Evolutionary conservation across 805 yeast genomes (phyloP).

Genomic region (Ogataea ganodermae): DNA sequence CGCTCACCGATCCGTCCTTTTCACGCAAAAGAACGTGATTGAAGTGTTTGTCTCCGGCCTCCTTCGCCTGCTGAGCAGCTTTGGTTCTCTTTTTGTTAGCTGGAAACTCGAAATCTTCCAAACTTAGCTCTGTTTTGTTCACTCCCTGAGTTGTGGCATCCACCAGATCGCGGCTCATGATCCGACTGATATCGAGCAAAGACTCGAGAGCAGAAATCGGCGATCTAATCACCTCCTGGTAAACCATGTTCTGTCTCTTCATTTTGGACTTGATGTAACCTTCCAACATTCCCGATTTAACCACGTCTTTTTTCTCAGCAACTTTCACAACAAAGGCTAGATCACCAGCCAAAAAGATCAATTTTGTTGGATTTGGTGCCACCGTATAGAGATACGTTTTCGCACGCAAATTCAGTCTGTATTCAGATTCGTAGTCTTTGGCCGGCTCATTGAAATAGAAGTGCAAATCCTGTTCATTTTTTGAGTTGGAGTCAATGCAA

Average conservation of each 20-base stretch:
- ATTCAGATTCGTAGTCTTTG: conserved; percentile 38
- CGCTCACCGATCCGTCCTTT: conserved; percentile 33
- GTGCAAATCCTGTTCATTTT: conserved; percentile 24
- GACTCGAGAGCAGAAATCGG: conserved; percentile 34
- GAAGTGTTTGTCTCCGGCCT: conserved; percentile 35
- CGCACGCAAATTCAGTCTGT: conserved; percentile 40
- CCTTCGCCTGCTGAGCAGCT: conserved; percentile 35
- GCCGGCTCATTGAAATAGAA: conserved; percentile 33
- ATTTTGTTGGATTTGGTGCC: conserved; percentile 47
- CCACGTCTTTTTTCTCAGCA: conserved; percentile 33
- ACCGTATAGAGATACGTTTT: conserved; percentile 45
- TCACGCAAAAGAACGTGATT: conserved; percentile 34
- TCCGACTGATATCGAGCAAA: conserved; percentile 29
- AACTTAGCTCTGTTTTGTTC: conserved; percentile 21
- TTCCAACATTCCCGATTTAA: conserved; percentile 38
- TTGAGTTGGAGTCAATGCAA: conserved; percentile 34
- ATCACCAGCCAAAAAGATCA: conserved; percentile 45
- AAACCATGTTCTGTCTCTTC: conserved; percentile 21
- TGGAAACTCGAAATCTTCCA: conserved; percentile 30
- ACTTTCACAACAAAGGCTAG: conserved; percentile 41
- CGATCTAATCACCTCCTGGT: conserved; percentile 33
- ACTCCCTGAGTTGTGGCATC: conserved; percentile 27
- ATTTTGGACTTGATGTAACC: conserved; percentile 36
- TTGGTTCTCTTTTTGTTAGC: conserved; percentile 32
- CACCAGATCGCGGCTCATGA: conserved; percentile 33